These are phyloP conservation scores for Cicer pinnatifidum DNA, from an alignment of 306 rosid genomes.

Conservation along the genomic window DNA sequence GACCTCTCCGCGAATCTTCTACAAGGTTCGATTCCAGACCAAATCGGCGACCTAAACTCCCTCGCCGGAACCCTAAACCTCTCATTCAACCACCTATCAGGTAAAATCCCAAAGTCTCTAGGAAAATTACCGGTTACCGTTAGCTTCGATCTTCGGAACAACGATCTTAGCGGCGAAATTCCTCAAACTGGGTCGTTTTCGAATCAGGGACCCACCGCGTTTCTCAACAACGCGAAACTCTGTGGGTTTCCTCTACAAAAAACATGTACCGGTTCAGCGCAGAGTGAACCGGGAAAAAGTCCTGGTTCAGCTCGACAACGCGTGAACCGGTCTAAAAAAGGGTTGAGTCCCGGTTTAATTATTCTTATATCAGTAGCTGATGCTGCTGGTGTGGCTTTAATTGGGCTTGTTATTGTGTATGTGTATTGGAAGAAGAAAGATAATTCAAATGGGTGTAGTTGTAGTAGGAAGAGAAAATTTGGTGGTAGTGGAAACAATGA, in stretches of 20 bases:
- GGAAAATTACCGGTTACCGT: slow-evolving; percentile 79
- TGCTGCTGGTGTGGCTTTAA: slow-evolving; percentile 76
- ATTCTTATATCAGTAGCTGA: slow-evolving; percentile 81
- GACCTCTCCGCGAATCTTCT: slow-evolving; percentile 78
- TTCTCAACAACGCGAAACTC: slow-evolving; percentile 70
- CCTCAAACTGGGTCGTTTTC: slow-evolving; percentile 93
- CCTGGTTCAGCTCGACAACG: slow-evolving; percentile 47
- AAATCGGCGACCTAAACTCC: slow-evolving; percentile 61
- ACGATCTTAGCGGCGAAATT: slow-evolving; percentile 81
- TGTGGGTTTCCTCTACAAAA: slow-evolving; percentile 93
- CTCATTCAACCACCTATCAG: slow-evolving; percentile 80
- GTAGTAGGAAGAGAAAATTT: slow-evolving; percentile 69
- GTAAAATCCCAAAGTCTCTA: slow-evolving; percentile 67
- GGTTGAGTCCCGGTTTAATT: slow-evolving; percentile 76
- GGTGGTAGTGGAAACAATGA: slow-evolving; percentile 63
- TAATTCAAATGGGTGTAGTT: slow-evolving; percentile 74
- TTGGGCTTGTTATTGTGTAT: slow-evolving; percentile 74
- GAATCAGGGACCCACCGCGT: slow-evolving; percentile 94
- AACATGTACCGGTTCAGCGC: slow-evolving; percentile 54
- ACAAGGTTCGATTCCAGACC: slow-evolving; percentile 67
- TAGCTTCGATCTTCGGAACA: slow-evolving; percentile 80
- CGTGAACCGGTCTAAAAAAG: slow-evolving; percentile 42
- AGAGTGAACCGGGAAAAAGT: slow-evolving; percentile 45
- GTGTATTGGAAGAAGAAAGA: slow-evolving; percentile 87
- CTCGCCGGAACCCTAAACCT: slow-evolving; percentile 88